Evolutionary conservation across 345 rosid genomes (phyloP), one percentile per base, ranked within the genome.

Genomic region (Crucihimalaya himalaica): DNA sequence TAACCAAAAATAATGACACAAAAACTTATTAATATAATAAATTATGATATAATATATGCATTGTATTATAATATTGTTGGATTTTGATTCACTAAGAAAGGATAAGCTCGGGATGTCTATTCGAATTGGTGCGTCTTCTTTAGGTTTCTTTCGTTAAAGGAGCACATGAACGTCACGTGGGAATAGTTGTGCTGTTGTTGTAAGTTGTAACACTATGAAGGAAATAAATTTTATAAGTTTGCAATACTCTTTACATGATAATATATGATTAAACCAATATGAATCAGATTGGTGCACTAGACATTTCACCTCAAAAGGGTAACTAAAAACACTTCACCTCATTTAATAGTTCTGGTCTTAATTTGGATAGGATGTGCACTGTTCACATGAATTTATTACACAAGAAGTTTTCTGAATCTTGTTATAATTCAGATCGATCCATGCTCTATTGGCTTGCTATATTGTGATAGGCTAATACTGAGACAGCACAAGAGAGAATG

Each of bases 321-420:
- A 10, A 21, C 46, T 23, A 25, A 21, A 25, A 8, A 25, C 16
- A 8, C 27, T 54, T 66, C 5, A 66, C 21, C 12, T 39, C 34
- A 39, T 11, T 42, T 29, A 68, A 27, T 40, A 68, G 10, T 21
- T 20, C 32, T 1, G 25, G 31, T 47, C 48, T 53, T 14, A 15
- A 0, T 61, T 37, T 39, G 13, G 42, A n/a, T 16, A 61, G 16
- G n/a, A 35, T 11, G 46, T 14, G 15, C 34, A 73, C 20, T 66
- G 73, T 51, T 75, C 79, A 60, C 69, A 68, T 68, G 79, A 75
- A 59, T 50, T 67, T 50, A 50, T 59, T 64, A 40, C 63, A 13
- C 55, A 40, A 35, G 35, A 37, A 10, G 32, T 37, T 20, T 53
- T 51, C 25, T 60, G 63, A 58, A 39, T 29, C 62, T 46, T 65